Conservation (phyloP, 2,329 filamentous ascomycete species). For the Colletotrichum magnum region DNA sequence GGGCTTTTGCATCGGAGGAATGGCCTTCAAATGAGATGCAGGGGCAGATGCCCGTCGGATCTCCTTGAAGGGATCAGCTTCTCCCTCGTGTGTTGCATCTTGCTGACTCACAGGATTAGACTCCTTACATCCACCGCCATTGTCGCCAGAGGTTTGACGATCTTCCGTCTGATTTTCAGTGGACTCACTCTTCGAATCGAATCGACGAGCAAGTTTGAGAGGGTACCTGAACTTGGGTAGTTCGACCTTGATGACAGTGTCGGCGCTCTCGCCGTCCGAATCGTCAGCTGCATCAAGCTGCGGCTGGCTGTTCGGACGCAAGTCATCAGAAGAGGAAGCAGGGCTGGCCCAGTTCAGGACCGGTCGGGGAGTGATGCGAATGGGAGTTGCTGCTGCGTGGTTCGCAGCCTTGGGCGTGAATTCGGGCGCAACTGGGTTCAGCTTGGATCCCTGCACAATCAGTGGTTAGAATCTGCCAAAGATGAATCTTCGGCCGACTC, state of each 20-base stretch:
- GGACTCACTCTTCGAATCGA: conserved; percentile 34
- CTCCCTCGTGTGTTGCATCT: too few species aligned
- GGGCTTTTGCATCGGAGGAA: background rate
- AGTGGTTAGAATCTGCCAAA: conserved; percentile 57
- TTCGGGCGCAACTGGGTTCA: conserved; percentile 69
- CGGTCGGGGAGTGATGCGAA: background rate
- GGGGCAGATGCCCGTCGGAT: conserved; percentile 24
- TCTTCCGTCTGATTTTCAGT: conserved; percentile 6
- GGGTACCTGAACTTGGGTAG: conserved; percentile 23
- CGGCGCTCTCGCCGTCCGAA: conserved; percentile 20
- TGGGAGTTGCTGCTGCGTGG: conserved; percentile 23
- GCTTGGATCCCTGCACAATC: conserved; percentile 61
- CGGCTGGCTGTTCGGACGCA: background rate
- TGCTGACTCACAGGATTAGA: conserved; percentile 5
- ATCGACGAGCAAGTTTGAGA: conserved; percentile 16
- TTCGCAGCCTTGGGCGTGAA: conserved; percentile 63
- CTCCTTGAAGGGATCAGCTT: conserved; percentile 5
- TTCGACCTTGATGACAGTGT: conserved; percentile 34
- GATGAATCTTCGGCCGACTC: conserved; percentile 49
- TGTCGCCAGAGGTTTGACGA: background rate
- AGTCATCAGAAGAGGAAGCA: conserved; percentile 21
- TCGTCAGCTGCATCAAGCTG: background rate
- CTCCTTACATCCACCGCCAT: background rate
- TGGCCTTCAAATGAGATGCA: conserved; percentile 3
- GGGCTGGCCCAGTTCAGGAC: conserved; percentile 31